A percentile compares a stretch with the other conserved stretches of the same genome.
Conservation (phyloP, 345 rosid species). For the Camelina laxa region DNA sequence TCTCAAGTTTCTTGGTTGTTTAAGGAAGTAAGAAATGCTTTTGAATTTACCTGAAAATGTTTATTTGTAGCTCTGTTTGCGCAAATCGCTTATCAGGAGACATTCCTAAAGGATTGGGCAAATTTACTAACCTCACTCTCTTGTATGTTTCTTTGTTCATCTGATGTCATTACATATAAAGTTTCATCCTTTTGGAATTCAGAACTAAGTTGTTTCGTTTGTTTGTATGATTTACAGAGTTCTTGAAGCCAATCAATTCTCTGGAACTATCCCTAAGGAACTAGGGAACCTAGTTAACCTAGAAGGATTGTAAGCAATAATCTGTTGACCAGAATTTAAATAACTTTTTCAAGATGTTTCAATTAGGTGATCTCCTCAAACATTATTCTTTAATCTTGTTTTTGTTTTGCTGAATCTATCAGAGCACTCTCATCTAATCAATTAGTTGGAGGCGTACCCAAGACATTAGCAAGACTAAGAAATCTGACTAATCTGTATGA, state of each 20-base stretch:
- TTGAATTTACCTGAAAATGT: slow-evolving; percentile 20
- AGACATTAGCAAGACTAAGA: slow-evolving; percentile 45
- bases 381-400: neutral
- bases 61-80: slow-evolving; percentile 50
- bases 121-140: slow-evolving; percentile 51
- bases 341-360: neutral
- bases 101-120: slow-evolving; percentile 59
- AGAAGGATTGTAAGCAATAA: slow-evolving; percentile 51
- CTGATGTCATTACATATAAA: neutral
- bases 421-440: slow-evolving; percentile 54
- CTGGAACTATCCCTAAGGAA: slow-evolving; percentile 58
- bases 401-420: slow-evolving; percentile 19
- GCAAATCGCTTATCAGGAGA: slow-evolving; percentile 63
- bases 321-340: neutral
- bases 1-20: slow-evolving; percentile 24
- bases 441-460: slow-evolving; percentile 53
- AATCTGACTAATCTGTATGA: slow-evolving; percentile 52
- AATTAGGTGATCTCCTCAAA: neutral
- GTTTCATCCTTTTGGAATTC: neutral
- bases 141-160: slow-evolving; percentile 49
- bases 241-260: slow-evolving; percentile 69
- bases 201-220: neutral
- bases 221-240: slow-evolving; percentile 42
- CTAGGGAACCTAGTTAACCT: slow-evolving; percentile 59
- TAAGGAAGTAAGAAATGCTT: slow-evolving; percentile 4